Base-by-base conservation (phyloP, 75 land plant genomes). In the Selaginella moellendorffii region DNA sequence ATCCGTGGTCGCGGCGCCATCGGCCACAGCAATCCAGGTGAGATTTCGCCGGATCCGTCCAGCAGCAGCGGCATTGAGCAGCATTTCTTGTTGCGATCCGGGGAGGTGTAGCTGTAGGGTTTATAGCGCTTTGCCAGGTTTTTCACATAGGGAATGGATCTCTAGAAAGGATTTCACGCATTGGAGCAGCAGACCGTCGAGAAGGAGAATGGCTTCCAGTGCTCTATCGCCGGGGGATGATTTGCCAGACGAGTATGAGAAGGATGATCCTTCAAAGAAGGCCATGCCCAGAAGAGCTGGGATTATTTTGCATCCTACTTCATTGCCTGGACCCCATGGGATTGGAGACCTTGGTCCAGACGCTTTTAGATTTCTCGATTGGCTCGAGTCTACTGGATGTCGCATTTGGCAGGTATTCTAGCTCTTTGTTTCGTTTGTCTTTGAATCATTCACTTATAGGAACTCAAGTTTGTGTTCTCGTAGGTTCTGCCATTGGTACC, bases 401-500 rank as follows among this genome's bases (percentile, higher is more conserved):
- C 68, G 86, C 1, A 74, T 92, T 62, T 92, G 97, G 97, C 97
- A 92, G 87, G 97, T 36, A 36, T 36, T 36, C 46, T 36, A 36
- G 14, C 5, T 14, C 5, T 36, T 36, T 36, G 14, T 14, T 5
- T 36, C 5, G n/a, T n/a, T n/a, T n/a, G n/a, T n/a, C n/a, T n/a
- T n/a, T n/a, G n/a, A n/a, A n/a, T n/a, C n/a, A n/a, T n/a, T n/a
- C n/a, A n/a, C n/a, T n/a, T n/a, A n/a, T n/a, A n/a, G n/a, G n/a
- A n/a, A n/a, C n/a, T n/a, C n/a, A 5, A 36, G 10, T 36, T 36
- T 36, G 5, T 36, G 14, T 36, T 36, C 46, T 36, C 46, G 46
- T 70, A 89, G 96, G 96, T 92, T 63, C 85, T 92, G 54, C 97
- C 97, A 8, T 83, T 92, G 63, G 97, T 92, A 46, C 97, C 97